Evolutionary conservation across 495 filamentous ascomycete genomes (phyloP).

Genomic region (Lineolata rhizophorae): DNA sequence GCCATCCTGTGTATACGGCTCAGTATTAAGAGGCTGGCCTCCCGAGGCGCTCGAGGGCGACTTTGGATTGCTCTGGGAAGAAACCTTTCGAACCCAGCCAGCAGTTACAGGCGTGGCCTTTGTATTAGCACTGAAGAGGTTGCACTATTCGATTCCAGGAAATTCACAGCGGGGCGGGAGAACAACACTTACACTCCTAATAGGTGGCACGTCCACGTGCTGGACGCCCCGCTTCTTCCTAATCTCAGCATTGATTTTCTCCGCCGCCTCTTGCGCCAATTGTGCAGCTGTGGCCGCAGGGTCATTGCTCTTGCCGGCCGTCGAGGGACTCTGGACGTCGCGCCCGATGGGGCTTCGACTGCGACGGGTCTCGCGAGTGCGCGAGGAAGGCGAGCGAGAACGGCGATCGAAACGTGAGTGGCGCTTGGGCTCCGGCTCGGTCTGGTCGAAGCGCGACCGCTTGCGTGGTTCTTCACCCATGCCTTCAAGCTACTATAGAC

Average conservation of each 20-base stretch:
- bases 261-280: constrained; percentile 78
- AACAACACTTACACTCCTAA: constrained; percentile 33
- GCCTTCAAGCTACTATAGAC: too few species aligned
- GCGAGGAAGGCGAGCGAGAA: constrained; percentile 57
- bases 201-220: constrained; percentile 83
- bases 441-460: constrained; percentile 83
- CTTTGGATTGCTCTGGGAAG: too few species aligned
- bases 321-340: constrained; percentile 29
- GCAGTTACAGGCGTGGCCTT: too few species aligned
- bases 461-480: constrained; percentile 75
- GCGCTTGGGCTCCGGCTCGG: constrained; percentile 51
- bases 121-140: too few species aligned
- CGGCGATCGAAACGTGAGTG: constrained; percentile 63
- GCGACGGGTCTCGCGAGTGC: constrained; percentile 32
- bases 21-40: constrained; percentile 49
- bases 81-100: too few species aligned
- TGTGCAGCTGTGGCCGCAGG: too few species aligned
- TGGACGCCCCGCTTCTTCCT: constrained; percentile 85
- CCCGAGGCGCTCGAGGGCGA: constrained; percentile 21
- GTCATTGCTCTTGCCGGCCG: too few species aligned
- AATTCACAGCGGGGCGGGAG: constrained; percentile 21
- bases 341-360: constrained; percentile 59
- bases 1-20: constrained; percentile 84
- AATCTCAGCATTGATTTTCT: constrained; percentile 80
- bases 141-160: too few species aligned